Conservation (phyloP, 2,329 filamentous ascomycete species). For the Colletotrichum liaoningense region DNA sequence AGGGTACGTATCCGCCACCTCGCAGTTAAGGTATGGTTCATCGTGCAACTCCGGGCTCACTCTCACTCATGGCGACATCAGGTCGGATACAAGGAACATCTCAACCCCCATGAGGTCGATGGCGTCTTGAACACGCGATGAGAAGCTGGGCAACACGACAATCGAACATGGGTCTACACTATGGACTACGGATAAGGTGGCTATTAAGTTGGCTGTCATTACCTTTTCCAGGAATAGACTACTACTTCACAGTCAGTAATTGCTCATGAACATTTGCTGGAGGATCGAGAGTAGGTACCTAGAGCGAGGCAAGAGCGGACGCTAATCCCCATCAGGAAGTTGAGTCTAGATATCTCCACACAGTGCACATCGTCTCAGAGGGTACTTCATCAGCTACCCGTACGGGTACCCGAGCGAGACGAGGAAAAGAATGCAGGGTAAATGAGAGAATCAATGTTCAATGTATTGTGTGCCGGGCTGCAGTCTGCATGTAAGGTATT, state of each 20-base stretch:
- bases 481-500: background rate
- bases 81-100: background rate
- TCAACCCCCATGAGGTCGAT: conserved; percentile 1
- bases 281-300: background rate
- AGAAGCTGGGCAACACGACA: background rate
- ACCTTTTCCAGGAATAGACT: background rate
- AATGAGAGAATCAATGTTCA: conserved; percentile 15
- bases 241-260: background rate
- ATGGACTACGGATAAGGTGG: no score
- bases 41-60: background rate
- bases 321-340: conserved; percentile 22
- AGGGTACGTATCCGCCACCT: background rate
- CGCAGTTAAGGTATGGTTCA: conserved; percentile 3
- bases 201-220: background rate
- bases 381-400: conserved; percentile 31
- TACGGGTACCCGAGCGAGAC: conserved; percentile 15
- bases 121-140: conserved; percentile 5
- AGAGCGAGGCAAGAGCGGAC: conserved; percentile 1
- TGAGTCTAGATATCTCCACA: background rate
- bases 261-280: background rate
- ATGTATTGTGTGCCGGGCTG: conserved; percentile 14
- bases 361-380: background rate
- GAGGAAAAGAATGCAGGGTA: conserved; percentile 20
- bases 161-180: background rate
- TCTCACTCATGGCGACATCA: background rate